phyloP scores from a whole-genome alignment of 164 flowering plant species.

The Santalum album region DNA sequence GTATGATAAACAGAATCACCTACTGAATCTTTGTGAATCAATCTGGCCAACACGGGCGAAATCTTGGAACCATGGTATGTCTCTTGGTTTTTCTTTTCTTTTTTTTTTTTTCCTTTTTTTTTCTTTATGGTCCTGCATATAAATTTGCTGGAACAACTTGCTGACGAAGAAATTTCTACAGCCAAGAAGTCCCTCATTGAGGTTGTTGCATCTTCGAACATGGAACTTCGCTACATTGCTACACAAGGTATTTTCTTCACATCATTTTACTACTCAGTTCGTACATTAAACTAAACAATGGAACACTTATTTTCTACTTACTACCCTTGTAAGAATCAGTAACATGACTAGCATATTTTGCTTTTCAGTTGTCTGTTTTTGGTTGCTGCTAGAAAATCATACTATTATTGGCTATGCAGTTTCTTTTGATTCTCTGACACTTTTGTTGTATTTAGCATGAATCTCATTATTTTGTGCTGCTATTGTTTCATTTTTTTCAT shows the following conservation, averaged over 20 bases:
- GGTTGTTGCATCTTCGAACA: slow-evolving; percentile 31
- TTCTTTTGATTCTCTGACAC: too few relatives aligned
- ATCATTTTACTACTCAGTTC: not conserved
- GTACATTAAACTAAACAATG: too few relatives aligned
- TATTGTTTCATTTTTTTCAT: too few relatives aligned
- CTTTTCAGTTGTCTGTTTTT: too few relatives aligned
- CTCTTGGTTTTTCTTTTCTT: not conserved
- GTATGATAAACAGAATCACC: slow-evolving; percentile 40
- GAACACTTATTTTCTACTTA: too few relatives aligned
- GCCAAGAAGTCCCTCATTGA: slow-evolving; percentile 18
- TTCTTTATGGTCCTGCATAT: not conserved
- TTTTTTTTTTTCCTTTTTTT: not conserved
- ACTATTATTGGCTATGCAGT: too few relatives aligned
- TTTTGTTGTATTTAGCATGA: too few relatives aligned
- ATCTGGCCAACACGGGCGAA: slow-evolving; percentile 46
- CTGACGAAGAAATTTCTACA: slow-evolving; percentile 7
- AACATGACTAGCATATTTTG: too few relatives aligned
- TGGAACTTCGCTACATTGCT: slow-evolving; percentile 57
- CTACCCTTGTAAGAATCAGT: too few relatives aligned
- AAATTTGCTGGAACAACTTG: not conserved
- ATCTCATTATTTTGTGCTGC: too few relatives aligned
- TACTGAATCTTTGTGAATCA: slow-evolving; percentile 36
- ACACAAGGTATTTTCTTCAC: slow-evolving; percentile 48
- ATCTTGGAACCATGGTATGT: slow-evolving; percentile 25
- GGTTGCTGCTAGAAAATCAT: too few relatives aligned